Conservation (phyloP, 2,329 filamentous ascomycete genomes). For the Penicillium glabrum region DNA sequence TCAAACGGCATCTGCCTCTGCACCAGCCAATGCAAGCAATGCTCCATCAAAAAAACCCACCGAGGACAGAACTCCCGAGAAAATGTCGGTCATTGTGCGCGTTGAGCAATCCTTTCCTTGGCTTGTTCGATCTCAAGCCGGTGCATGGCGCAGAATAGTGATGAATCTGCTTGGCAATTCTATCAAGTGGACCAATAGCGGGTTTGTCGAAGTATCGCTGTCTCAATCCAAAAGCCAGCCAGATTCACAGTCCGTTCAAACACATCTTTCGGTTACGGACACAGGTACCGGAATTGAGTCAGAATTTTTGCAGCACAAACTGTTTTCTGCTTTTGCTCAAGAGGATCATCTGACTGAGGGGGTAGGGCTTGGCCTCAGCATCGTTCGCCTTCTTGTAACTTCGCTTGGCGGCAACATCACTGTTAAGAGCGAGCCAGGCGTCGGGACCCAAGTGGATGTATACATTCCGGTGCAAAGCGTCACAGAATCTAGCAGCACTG, state of each 20-base stretch:
- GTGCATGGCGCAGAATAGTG: conserved; percentile 35
- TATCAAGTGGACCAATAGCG: conserved; percentile 37
- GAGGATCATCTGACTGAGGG: conserved; percentile 60
- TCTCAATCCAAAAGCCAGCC: conserved; percentile 10
- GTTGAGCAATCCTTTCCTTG: conserved; percentile 30
- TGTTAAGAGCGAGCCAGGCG: conserved; percentile 45
- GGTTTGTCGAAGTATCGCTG: conserved; percentile 33
- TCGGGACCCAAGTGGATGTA: conserved; percentile 31
- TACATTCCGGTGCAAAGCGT: conserved; percentile 24
- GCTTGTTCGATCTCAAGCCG: conserved; percentile 29
- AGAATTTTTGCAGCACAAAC: conserved; percentile 57
- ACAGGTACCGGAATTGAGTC: conserved; percentile 63
- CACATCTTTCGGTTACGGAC: conserved; percentile 54
- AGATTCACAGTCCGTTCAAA: conserved; percentile 12
- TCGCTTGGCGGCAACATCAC: conserved; percentile 58
- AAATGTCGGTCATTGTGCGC: conserved; percentile 29
- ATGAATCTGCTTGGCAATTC: conserved; percentile 41
- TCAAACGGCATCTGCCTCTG: conserved; percentile 14
- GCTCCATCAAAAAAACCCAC: background rate
- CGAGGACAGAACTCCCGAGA: background rate
- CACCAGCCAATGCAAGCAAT: conserved; percentile 11
- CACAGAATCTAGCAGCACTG: background rate
- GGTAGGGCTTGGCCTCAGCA: conserved; percentile 63
- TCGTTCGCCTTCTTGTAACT: conserved; percentile 59
- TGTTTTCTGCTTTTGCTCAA: conserved; percentile 64